Base-by-base conservation (phyloP, 2,329 filamentous ascomycete species). In the Parastagonospora nodorum region DNA sequence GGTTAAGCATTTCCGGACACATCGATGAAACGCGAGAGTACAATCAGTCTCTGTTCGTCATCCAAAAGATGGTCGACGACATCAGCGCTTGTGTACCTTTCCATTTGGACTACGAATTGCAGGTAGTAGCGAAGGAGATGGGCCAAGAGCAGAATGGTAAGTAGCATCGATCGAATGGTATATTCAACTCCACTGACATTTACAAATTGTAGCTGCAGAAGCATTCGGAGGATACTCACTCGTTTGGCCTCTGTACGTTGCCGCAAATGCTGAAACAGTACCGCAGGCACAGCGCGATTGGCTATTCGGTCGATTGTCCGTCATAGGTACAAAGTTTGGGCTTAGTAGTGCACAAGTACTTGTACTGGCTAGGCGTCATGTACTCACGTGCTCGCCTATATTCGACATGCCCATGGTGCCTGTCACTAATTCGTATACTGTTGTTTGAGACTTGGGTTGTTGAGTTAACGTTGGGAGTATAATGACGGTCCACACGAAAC, bases 201-300 rank as follows among this genome's bases (percentile, higher is more conserved):
- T 30, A 42, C 63, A 62, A 36, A 66, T 45, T 19, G 31, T 36
- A 74, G 74, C 73, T 32, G 69, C 72, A 2, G 70, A 74, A 63
- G 73, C 70, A 0, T 69, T 69, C 36, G 74, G 74, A 9, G 73
- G 68, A 8, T 76, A 75, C 57, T 71, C 71, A 10, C 61, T 75
- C 43, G 71, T 75, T 3, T 76, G 74, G 73, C 74, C 74, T 2
- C 59, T 76, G 2, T 76, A 72, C 42, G 72, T 75, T 12, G 67
- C 69, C 6, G 64, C 68, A 8, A 73, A 74, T 33, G 68, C 73
- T 0, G 70, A 74, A 28, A 70, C 63, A 0, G 62, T 76, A 5
- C 63, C 72, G 1, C 64, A 70, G 42, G 54, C 53, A 6, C 74
- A 76, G 47, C 63, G 67, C 14, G 62, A 70, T 30, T 76, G 74